Base-by-base conservation (phyloP, 2,329 filamentous ascomycete genomes). In the Beauveria medogensis region DNA sequence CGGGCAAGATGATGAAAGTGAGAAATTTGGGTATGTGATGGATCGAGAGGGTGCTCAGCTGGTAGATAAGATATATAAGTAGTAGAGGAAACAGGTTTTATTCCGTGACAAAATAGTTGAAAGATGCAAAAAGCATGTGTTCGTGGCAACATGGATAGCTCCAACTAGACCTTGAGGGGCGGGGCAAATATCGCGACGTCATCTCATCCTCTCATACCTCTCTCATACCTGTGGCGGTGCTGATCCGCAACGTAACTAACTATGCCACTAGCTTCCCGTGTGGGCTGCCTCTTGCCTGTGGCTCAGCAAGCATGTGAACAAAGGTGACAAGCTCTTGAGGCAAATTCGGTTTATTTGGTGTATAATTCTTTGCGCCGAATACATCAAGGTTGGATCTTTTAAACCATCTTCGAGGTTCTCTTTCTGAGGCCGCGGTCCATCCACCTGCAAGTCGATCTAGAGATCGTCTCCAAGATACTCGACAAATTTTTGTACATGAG, bases 181-280 rank as follows among this genome's bases (percentile, higher is more conserved):
- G 57, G 57, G 57, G 57, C 57, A 59, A 51, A 59, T 59, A 59
- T 59, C 40, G 57, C 57, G 57, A 59, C 57, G 57, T 59, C 57
- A 59, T 59, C 57, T 43, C 57, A 5, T 34, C 14, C 30, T 34
- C 30, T 14, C 12, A 8, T 22, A 22, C 22, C 24, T 24, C 24
- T 34, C 30, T 34, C 12, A 8, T 3, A 30, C 8, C 40, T 59
- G 57, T 59, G 57, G 57, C 57, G 57, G 57, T 59, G 57, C 57
- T 59, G 57, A 59, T 59, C 48, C 40, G 40, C 57, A 46, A 34
- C 30, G 26, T 20, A 30, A 44, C 16, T n/a, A 16, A 44, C 16
- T n/a, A 16, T 41, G 40, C 47, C 43, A 46, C 44, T 34, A 51
- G 56, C 56, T 52, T 34, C 30, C 30, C 30, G 30, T 3, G 40